These are phyloP conservation scores for Acarospora socialis DNA, from an alignment of 2,329 filamentous ascomycete species.

Conservation along the genomic window DNA sequence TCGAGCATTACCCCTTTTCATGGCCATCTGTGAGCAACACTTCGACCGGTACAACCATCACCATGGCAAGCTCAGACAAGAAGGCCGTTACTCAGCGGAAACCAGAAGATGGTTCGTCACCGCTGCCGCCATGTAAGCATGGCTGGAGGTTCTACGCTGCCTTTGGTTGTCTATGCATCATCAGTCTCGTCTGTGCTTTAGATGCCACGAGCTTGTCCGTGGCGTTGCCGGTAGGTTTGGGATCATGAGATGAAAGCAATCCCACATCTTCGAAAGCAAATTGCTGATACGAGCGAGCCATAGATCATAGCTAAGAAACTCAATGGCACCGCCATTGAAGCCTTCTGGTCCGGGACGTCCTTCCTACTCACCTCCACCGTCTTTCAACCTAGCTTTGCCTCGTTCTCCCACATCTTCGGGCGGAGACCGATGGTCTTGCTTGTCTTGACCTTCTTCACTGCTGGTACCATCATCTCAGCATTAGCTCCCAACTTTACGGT, in stretches of 20 bases:
- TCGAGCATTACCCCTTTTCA: no score
- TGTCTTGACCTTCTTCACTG: slow-evolving; percentile 24
- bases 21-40: no score
- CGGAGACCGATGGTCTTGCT: slow-evolving; percentile 22
- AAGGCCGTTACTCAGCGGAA: no score
- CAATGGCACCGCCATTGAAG: slow-evolving; percentile 35
- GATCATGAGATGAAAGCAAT: no score
- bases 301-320: slow-evolving; percentile 33
- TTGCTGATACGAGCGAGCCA: no score
- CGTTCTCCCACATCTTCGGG: slow-evolving; percentile 29
- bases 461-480: slow-evolving; percentile 26
- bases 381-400: slow-evolving; percentile 35
- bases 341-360: slow-evolving; percentile 51
- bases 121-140: slow-evolving; percentile 2
- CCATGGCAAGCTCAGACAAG: no score
- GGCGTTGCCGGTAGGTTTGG: no score
- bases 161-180: slow-evolving; percentile 6
- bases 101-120: no score
- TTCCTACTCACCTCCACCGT: slow-evolving; percentile 46
- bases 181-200: slow-evolving; percentile 8
- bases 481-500: slow-evolving; percentile 25
- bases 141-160: slow-evolving; percentile 6
- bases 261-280: no score
- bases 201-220: no score
- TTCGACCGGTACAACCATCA: no score